Percentiles rank a stretch among this genome's conserved stretches.
phyloP scores from a whole-genome alignment of 176 grass and related monocot species.

The Triticum dicoccoides region DNA sequence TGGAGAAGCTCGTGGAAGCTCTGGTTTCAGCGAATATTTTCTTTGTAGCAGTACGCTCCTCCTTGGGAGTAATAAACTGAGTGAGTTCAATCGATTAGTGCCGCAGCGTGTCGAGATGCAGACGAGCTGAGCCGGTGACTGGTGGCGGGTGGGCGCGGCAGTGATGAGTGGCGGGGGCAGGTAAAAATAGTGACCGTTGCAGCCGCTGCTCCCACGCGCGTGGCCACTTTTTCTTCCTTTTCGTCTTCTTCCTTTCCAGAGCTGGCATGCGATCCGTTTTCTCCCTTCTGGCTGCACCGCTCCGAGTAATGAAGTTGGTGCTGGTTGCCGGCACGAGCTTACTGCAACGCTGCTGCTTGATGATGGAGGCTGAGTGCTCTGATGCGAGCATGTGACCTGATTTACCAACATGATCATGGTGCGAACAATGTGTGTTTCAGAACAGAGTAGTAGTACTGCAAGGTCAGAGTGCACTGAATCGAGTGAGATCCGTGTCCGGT shows the following conservation, averaged over 20 bases:
- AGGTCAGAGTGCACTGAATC: background rate
- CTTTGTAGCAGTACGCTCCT: background rate
- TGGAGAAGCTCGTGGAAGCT: conserved; percentile 6
- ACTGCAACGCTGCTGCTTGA: background rate
- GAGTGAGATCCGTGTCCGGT: background rate
- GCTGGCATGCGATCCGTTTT: background rate
- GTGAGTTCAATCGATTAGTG: background rate
- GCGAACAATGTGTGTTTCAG: background rate
- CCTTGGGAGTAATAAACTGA: background rate
- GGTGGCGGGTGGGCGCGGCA: background rate
- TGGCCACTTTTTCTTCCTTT: background rate
- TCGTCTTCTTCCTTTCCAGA: background rate
- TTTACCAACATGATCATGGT: background rate
- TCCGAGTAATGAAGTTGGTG: background rate
- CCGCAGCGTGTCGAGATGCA: background rate
- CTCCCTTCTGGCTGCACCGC: background rate
- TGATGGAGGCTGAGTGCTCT: background rate
- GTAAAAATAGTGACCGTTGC: conserved; percentile 44
- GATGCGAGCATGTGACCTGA: background rate
- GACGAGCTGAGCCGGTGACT: background rate
- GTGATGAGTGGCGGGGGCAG: background rate
- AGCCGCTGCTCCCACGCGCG: conserved; percentile 1
- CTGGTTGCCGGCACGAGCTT: background rate
- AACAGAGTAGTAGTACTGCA: background rate
- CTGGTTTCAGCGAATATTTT: background rate